Percentiles rank a stretch among this genome's conserved stretches.
Evolutionary conservation across 2,329 filamentous ascomycete genomes (phyloP).

Genomic region (Trichoderma sp.): DNA sequence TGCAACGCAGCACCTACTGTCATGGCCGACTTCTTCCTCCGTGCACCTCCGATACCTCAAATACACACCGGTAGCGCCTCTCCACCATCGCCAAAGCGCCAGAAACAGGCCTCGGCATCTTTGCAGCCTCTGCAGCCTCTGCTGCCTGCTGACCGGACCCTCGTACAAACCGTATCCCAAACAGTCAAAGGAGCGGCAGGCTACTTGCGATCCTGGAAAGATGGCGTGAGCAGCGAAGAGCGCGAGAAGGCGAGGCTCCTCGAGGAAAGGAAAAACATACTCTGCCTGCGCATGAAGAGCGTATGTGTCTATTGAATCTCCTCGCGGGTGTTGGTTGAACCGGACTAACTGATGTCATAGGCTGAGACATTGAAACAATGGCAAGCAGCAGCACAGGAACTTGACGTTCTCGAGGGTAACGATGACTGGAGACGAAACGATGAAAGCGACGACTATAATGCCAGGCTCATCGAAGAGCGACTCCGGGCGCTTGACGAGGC

Average conservation of each 20-base stretch:
- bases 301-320: constrained; percentile 43
- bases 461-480: constrained; percentile 66
- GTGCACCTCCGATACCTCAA: constrained; percentile 27
- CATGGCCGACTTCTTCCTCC: constrained; percentile 35
- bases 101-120: constrained; percentile 25
- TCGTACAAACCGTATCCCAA: constrained; percentile 32
- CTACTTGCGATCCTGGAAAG: constrained; percentile 49
- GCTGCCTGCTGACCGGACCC: background rate
- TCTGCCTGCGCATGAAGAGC: constrained; percentile 66
- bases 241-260: constrained; percentile 47
- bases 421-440: constrained; percentile 76
- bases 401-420: constrained; percentile 79
- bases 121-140: background rate
- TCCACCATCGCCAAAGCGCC: constrained; percentile 23
- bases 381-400: constrained; percentile 71
- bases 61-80: constrained; percentile 29
- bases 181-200: constrained; percentile 44
- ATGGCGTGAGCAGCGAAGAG: constrained; percentile 55
- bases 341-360: constrained; percentile 40
- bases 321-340: background rate
- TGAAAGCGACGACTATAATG: constrained; percentile 67
- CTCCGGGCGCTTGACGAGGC: constrained; percentile 74
- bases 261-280: constrained; percentile 63
- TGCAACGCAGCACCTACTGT: background rate
- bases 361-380: constrained; percentile 71